phyloP scores from a whole-genome alignment of 169 alveolate species.

The Ichthyophthirius multifiliis region DNA sequence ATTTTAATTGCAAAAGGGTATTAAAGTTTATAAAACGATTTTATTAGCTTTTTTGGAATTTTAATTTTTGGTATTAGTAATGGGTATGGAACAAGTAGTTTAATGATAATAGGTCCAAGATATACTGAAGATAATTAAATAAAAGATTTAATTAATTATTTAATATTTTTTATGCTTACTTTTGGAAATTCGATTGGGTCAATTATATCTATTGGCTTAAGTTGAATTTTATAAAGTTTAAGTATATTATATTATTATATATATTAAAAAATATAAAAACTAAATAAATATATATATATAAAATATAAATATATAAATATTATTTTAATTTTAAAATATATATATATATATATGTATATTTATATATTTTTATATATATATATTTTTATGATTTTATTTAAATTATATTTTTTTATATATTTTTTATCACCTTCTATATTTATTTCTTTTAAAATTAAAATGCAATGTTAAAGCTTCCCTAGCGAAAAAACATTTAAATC shows the following conservation, averaged over 20 bases:
- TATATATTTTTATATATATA: too few species aligned
- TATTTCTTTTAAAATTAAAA: constrained; percentile 90
- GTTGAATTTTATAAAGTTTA: too few species aligned
- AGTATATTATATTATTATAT: too few species aligned
- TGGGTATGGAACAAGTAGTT: not conserved
- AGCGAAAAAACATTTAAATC: constrained; percentile 89
- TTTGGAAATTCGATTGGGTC: too few species aligned
- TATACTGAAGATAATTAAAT: not conserved
- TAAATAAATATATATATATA: too few species aligned
- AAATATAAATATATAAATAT: too few species aligned
- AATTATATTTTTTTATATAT: not conserved
- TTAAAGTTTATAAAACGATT: not conserved
- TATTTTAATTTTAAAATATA: too few species aligned
- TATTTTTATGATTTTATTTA: too few species aligned
- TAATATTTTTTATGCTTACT: too few species aligned
- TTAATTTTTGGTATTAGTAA: not conserved
- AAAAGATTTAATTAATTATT: not conserved
- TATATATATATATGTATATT: too few species aligned
- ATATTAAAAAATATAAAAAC: too few species aligned
- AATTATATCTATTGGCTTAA: too few species aligned
- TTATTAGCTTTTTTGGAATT: not conserved
- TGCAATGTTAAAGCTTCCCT: constrained; percentile 90
- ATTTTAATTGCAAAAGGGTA: not conserved
- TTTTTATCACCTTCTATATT: constrained; percentile 85
- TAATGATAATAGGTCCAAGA: not conserved